phyloP scores from a whole-genome alignment of 2,329 filamentous ascomycete genomes.

The Pyrenophora graminea region DNA sequence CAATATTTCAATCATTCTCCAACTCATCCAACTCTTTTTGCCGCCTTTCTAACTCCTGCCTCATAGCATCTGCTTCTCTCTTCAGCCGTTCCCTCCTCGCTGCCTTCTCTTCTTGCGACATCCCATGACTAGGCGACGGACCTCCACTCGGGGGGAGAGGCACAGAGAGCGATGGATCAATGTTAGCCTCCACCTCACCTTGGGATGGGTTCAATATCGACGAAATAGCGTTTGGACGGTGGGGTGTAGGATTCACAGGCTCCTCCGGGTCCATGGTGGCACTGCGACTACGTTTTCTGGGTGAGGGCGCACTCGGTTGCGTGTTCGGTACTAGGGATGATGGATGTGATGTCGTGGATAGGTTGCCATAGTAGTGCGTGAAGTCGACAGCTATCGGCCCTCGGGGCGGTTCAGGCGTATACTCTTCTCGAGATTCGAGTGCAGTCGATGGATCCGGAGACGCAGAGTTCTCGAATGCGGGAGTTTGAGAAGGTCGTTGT shows the following conservation, averaged over 20 bases:
- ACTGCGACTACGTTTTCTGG: slow-evolving; percentile 45
- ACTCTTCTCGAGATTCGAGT: slow-evolving; percentile 36
- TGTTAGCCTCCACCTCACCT: slow-evolving; percentile 31
- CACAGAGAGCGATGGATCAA: slow-evolving; percentile 39
- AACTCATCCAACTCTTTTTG: slow-evolving; percentile 40
- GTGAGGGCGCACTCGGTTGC: slow-evolving; percentile 29
- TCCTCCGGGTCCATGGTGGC: slow-evolving; percentile 38
- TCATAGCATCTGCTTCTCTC: slow-evolving; percentile 39
- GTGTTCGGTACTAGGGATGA: slow-evolving; percentile 16
- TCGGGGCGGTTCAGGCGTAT: slow-evolving; percentile 30
- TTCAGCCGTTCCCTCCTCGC: slow-evolving; percentile 36
- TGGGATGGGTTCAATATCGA: slow-evolving; percentile 40
- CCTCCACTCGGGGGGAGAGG: slow-evolving; percentile 24
- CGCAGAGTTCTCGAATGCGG: slow-evolving; percentile 38
- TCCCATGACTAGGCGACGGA: slow-evolving; percentile 21
- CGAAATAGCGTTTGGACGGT: slow-evolving; percentile 41
- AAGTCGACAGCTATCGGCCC: slow-evolving; percentile 45
- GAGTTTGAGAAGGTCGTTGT: slow-evolving; percentile 34
- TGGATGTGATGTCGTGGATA: slow-evolving; percentile 22
- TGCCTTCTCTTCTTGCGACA: slow-evolving; percentile 35
- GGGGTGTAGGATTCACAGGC: slow-evolving; percentile 29
- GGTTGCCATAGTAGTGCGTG: slow-evolving; percentile 38
- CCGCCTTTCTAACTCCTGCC: slow-evolving; percentile 33
- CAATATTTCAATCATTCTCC: slow-evolving; percentile 30
- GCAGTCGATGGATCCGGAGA: slow-evolving; percentile 41